A percentile compares a stretch with the other conserved stretches of the same genome.
Conservation (phyloP, 805 yeast genomes). For the Diddensiella caesifluorescens region DNA sequence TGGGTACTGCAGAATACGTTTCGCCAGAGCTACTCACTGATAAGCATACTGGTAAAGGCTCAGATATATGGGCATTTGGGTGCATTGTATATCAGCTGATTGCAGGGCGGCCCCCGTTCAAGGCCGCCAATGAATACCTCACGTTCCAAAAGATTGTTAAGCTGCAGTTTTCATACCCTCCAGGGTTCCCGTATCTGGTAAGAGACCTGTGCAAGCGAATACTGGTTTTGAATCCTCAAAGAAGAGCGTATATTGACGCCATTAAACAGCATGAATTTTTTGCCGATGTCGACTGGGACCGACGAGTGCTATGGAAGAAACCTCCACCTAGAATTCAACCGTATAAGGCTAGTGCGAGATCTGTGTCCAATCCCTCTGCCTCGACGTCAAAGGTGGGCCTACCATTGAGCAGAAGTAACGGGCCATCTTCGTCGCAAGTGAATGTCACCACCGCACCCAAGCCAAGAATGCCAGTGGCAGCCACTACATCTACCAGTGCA, state of each 20-base stretch:
- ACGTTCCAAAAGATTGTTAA: constrained; percentile 85
- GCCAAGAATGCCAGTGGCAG: constrained; percentile 1
- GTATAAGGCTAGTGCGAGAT: constrained; percentile 37
- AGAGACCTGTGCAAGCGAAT: constrained; percentile 63
- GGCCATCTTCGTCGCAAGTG: neutral
- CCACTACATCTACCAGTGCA: constrained; percentile 17
- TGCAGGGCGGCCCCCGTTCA: constrained; percentile 83
- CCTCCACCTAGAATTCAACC: constrained; percentile 66
- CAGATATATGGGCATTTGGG: constrained; percentile 94
- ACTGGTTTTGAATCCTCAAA: constrained; percentile 64
- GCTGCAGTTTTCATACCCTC: constrained; percentile 66
- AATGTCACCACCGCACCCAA: neutral
- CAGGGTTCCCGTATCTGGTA: constrained; percentile 56
- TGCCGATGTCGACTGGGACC: constrained; percentile 62
- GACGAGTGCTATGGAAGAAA: constrained; percentile 61
- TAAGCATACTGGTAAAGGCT: constrained; percentile 75
- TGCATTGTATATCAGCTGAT: constrained; percentile 81
- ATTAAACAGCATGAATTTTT: constrained; percentile 73
- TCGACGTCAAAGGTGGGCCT: constrained; percentile 1
- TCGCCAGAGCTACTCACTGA: constrained; percentile 80
- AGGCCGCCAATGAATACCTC: constrained; percentile 76
- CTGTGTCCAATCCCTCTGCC: constrained; percentile 2
- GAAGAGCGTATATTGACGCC: constrained; percentile 51
- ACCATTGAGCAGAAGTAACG: neutral
- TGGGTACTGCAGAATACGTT: constrained; percentile 96